These are phyloP conservation scores for Russula abietina DNA, from an alignment of 768 basidiomycete species.

Conservation along the genomic window DNA sequence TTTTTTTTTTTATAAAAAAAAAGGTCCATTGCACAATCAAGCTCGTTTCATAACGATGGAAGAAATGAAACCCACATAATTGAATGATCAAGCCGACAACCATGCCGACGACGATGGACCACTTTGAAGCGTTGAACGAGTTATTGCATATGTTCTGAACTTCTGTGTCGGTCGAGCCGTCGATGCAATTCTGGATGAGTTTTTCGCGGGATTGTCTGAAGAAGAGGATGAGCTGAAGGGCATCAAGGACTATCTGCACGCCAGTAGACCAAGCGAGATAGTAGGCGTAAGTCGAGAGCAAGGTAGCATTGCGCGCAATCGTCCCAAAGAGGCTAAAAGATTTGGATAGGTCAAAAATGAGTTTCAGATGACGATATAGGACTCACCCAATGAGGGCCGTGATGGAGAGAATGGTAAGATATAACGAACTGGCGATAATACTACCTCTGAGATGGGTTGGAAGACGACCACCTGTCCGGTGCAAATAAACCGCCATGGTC, in stretches of 20 bases:
- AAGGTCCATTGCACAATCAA: not conserved
- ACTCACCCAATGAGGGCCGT: conserved; percentile 20
- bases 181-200: conserved; percentile 16
- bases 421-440: not conserved
- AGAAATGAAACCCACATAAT: conserved; percentile 5
- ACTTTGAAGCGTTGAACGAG: not conserved
- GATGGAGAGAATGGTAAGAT: conserved; percentile 6
- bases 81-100: conserved; percentile 10
- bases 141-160: conserved; percentile 8
- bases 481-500: not conserved
- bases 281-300: conserved; percentile 17
- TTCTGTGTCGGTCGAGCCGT: conserved; percentile 11
- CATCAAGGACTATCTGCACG: conserved; percentile 13
- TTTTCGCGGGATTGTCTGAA: conserved; percentile 4
- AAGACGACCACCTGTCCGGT: conserved; percentile 4
- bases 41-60: not conserved
- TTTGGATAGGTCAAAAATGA: not conserved
- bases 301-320: conserved; percentile 13
- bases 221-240: conserved; percentile 1
- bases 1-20: not conserved
- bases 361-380: not conserved
- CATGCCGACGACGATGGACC: not conserved
- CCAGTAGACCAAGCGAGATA: conserved; percentile 5
- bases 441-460: not conserved
- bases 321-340: conserved; percentile 15